Percentiles rank a stretch among this genome's conserved stretches.
These are phyloP conservation scores for Anthracocystis walkeri DNA, from an alignment of 1,284 basidiomycete species.

Conservation along the genomic window DNA sequence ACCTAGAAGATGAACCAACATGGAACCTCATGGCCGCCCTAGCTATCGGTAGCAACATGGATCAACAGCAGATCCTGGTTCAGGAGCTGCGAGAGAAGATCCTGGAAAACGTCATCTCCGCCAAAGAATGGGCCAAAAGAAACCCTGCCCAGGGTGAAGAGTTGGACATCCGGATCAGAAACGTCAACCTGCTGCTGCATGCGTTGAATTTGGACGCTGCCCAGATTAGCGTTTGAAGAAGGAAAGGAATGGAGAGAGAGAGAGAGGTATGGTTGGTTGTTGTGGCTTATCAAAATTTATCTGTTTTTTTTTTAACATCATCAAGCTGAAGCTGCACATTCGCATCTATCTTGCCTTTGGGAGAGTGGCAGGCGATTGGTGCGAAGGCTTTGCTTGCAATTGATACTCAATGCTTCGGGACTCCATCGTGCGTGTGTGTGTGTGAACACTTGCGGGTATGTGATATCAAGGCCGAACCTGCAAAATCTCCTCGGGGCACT, in stretches of 20 bases:
- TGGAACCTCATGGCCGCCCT: conserved; percentile 92
- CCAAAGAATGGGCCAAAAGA: conserved; percentile 71
- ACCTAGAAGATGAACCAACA: conserved; percentile 86
- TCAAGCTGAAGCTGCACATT: no score
- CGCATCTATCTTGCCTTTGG: no score
- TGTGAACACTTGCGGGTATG: no score
- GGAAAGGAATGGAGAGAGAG: background rate
- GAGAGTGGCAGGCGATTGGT: no score
- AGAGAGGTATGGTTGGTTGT: no score
- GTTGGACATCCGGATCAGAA: conserved; percentile 60
- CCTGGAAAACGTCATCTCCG: conserved; percentile 83
- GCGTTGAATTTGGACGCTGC: conserved; percentile 68
- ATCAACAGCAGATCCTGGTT: conserved; percentile 87
- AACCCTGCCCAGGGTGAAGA: conserved; percentile 37
- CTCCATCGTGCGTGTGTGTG: no score
- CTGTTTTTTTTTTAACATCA: no score
- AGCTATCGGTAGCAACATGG: conserved; percentile 85
- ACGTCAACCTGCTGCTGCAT: conserved; percentile 67
- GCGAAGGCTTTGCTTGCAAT: no score
- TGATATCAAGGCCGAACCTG: no score
- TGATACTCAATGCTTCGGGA: no score
- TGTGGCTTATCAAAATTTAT: no score
- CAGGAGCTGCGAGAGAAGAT: conserved; percentile 90
- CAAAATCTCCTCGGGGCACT: no score
- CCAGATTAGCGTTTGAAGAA: conserved; percentile 61